A percentile compares a stretch with the other conserved stretches of the same genome.
Evolutionary conservation across 345 rosid species (phyloP).

Genomic region (Geranium rotundifolium): DNA sequence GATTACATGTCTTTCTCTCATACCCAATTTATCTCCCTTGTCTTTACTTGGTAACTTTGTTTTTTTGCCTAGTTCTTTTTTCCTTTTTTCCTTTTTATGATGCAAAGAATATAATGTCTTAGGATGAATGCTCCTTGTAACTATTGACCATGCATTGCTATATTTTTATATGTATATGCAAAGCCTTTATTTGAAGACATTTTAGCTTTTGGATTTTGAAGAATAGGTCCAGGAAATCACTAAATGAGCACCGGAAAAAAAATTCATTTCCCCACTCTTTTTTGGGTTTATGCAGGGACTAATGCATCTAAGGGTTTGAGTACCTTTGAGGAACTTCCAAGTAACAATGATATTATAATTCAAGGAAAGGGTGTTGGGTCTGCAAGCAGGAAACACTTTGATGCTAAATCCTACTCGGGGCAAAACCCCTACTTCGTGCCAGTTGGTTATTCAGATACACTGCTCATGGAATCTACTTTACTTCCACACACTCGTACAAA

Average conservation of each 20-base stretch:
- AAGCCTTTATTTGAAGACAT: no score
- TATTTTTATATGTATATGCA: neutral
- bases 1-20: neutral
- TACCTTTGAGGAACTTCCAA: slow-evolving; percentile 21
- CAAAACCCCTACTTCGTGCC: slow-evolving; percentile 21
- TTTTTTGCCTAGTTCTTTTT: neutral
- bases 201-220: neutral
- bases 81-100: no score
- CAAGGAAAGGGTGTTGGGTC: slow-evolving; percentile 21
- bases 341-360: slow-evolving; percentile 14
- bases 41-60: neutral
- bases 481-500: slow-evolving; percentile 21
- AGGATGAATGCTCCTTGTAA: no score
- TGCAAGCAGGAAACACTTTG: slow-evolving; percentile 14
- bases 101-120: no score
- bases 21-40: neutral
- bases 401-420: slow-evolving; percentile 21
- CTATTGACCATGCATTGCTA: neutral
- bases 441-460: slow-evolving; percentile 19
- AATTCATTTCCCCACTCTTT: neutral
- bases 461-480: slow-evolving; percentile 22
- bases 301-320: slow-evolving; percentile 22
- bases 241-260: neutral
- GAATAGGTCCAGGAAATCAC: neutral
- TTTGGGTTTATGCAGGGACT: slow-evolving; percentile 24